Evolutionary conservation across 23 red algal genomes (phyloP), one percentile per base, ranked within the genome.

Genomic region (Pyropia yezoensis): DNA sequence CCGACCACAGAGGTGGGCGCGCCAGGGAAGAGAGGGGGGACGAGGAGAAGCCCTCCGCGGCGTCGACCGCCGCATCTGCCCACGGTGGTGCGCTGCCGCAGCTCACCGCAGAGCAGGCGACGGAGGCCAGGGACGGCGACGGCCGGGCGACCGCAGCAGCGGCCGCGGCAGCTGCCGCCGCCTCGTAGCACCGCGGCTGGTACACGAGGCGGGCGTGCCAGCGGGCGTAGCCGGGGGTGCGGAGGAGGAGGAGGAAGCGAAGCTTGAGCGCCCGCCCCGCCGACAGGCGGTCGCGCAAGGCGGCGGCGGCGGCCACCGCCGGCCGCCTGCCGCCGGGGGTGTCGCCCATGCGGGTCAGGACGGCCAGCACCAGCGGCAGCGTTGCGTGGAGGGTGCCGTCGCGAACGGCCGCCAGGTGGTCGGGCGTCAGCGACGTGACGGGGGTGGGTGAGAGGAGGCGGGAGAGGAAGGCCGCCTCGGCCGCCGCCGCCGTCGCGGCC

Each of bases 231-330:
- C 57, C 82, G n/a, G 82, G 66, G 18, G 74, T 87, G 8, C 64
- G 61, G 62, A 75, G 64, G 22, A 87, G 63, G n/a, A 76, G 21
- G 16, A 87, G 63, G 69, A 87, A 76, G 18, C 82, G 70, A 23
- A 87, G 53, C 82, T 87, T 87, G 71, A 87, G 27, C 15, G 70
- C 82, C n/a, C 82, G 82, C 63, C 82, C 75, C n/a, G 82, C 61
- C 27, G 72, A 62, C 62, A 87, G 57, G 14, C 82, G 70, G 19
- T 52, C 30, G 2, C 82, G 82, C 30, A 87, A 30, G 59, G 75
- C 65, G 61, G 59, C 63, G 14, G 75, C 63, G 1, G 76, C 53
- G 13, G 57, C 67, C 27, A 70, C 53, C 63, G 61, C 75, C 15
- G 18, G 21, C 18, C 69, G 55, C 16, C 82, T 71, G 12, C 61